Conservation (phyloP, 2,329 filamentous ascomycete genomes). For the Didymella exigua region DNA sequence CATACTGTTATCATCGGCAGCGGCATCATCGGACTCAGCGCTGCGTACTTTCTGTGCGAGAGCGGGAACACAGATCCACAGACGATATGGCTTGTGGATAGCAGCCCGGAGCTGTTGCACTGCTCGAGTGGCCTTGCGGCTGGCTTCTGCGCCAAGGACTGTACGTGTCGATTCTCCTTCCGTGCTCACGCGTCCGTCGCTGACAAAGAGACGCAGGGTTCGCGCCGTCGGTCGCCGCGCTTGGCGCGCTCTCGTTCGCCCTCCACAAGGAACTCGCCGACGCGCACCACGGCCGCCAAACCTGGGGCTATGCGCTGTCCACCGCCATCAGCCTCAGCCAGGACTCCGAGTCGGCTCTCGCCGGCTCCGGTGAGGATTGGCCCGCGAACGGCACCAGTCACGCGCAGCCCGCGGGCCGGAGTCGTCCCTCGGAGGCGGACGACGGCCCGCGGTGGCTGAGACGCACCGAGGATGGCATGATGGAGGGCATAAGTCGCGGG, state of each 20-base stretch:
- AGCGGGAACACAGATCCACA: conserved; percentile 45
- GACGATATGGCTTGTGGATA: conserved; percentile 64
- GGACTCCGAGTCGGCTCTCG: conserved; percentile 49
- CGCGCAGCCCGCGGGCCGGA: conserved; percentile 56
- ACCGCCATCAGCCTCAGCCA: conserved; percentile 63
- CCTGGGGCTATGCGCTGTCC: conserved; percentile 65
- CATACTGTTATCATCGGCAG: conserved; percentile 50
- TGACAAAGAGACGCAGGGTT: conserved; percentile 56
- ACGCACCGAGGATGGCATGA: conserved; percentile 57
- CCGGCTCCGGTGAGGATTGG: conserved; percentile 67
- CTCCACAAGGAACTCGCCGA: conserved; percentile 70
- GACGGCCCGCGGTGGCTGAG: conserved; percentile 64
- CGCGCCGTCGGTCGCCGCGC: conserved; percentile 58
- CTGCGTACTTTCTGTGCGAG: conserved; percentile 67
- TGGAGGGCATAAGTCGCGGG: conserved; percentile 66
- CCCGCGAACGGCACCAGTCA: conserved; percentile 67
- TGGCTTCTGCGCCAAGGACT: conserved; percentile 75
- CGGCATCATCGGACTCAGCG: conserved; percentile 54
- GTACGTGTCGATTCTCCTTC: conserved; percentile 45
- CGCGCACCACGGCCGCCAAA: conserved; percentile 60
- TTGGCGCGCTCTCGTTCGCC: conserved; percentile 71
- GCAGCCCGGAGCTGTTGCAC: conserved; percentile 66
- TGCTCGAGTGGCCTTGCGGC: conserved; percentile 76
- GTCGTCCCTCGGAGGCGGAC: conserved; percentile 34
- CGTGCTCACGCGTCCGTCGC: too few relatives aligned